A percentile compares a stretch with the other conserved stretches of the same genome.
These are phyloP conservation scores for Hypoxylon cercidicola DNA, from an alignment of 495 filamentous ascomycete genomes.

Conservation along the genomic window DNA sequence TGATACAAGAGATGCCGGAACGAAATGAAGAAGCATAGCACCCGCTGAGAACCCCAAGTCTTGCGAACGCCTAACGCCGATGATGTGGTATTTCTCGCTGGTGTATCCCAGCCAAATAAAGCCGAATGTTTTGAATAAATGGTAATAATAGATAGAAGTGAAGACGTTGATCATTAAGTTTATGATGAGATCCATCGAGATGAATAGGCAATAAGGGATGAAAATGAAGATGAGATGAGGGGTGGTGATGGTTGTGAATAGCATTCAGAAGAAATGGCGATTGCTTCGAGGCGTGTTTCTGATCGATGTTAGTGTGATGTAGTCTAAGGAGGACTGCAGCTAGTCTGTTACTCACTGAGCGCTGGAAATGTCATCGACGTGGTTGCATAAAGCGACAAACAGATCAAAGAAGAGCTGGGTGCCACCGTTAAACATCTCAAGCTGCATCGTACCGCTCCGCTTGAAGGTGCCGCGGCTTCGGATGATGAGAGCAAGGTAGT, in stretches of 20 bases:
- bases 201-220: slow-evolving; percentile 16
- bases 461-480: slow-evolving; percentile 86
- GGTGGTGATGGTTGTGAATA: slow-evolving; percentile 14
- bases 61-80: slow-evolving; percentile 35
- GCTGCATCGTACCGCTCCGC: slow-evolving; percentile 94
- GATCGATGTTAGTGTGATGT: slow-evolving; percentile 7
- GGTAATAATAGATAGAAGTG: slow-evolving; percentile 17
- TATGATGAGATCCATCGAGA: slow-evolving; percentile 12
- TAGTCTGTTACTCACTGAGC: slow-evolving; percentile 53
- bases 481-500: slow-evolving; percentile 93
- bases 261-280: slow-evolving; percentile 43
- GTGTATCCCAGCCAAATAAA: slow-evolving; percentile 29
- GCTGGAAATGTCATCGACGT: slow-evolving; percentile 72
- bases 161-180: slow-evolving; percentile 44
- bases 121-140: slow-evolving; percentile 6
- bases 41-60: slow-evolving; percentile 8
- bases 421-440: slow-evolving; percentile 89
- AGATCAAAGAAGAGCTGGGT: slow-evolving; percentile 88
- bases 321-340: no score
- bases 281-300: slow-evolving; percentile 57
- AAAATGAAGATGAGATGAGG: slow-evolving; percentile 27
- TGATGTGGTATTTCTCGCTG: slow-evolving; percentile 37
- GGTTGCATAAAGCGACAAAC: slow-evolving; percentile 92
- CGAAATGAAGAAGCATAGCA: slow-evolving; percentile 2
- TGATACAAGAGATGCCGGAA: slow-evolving; percentile 29